Evolutionary conservation across 345 rosid species (phyloP), one percentile per base, ranked within the genome.

Genomic region (Rhodamnia argentea): DNA sequence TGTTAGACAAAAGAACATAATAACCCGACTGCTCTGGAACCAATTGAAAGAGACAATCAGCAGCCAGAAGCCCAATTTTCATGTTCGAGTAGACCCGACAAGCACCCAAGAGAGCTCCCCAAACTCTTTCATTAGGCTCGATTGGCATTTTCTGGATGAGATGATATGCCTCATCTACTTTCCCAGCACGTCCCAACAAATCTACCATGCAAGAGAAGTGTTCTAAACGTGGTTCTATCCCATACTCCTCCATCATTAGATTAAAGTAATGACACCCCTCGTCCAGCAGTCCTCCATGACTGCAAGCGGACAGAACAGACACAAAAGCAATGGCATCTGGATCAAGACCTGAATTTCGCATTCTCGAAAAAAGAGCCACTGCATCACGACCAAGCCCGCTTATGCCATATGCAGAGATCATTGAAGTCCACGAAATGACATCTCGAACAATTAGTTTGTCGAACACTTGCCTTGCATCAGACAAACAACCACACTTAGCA

Each of bases 181-280:
- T 87, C 85, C 94, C 94, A 24, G 92, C 94, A 86, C 94, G 91
- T 44, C 96, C 94, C 59, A 93, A 91, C 90, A 94, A 90, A 87
- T 93, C 95, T 37, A 92, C 94, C 94, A 93, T 89, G 87, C 95
- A 93, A 88, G 94, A 91, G 87, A 88, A 93, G 88, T 94, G 94
- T 83, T 92, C 92, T 47, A 81, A 85, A 83, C 89, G 88, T 13
- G 87, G 92, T 52, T 84, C 87, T 51, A 91, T 87, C 15, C 89
- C 88, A 74, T 75, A 78, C 53, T 89, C 85, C 85, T 87, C 88
- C 53, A 42, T 78, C 93, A 94, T 92, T 37, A 89, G 87, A 29
- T 87, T 84, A 84, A 94, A 93, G 87, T 89, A 92, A 86, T 86
- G 88, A 52, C 89, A 91, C 18, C 95, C 96, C 87, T 94, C 92